phyloP scores from a whole-genome alignment of 1,284 basidiomycete genomes.

The Fereydounia khargensis region DNA sequence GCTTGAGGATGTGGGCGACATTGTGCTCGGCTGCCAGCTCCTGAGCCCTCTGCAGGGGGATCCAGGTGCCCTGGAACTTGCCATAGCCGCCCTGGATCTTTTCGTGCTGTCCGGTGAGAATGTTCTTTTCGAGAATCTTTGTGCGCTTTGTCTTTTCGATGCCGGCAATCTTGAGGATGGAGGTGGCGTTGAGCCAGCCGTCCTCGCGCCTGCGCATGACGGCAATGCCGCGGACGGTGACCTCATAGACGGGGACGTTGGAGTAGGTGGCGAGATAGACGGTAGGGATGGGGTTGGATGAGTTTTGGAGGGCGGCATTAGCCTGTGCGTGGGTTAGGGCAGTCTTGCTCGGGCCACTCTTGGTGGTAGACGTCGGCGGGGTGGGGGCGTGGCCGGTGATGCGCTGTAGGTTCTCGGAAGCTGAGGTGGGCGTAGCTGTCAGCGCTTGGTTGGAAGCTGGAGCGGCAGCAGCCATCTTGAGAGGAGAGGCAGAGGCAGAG shows the following conservation, averaged over 20 bases:
- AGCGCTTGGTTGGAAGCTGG: too few relatives aligned
- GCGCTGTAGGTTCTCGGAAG: conserved; percentile 25
- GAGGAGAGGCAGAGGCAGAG: too few relatives aligned
- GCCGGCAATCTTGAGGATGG: conserved; percentile 97
- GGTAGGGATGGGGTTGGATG: conserved; percentile 31
- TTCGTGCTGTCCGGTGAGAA: conserved; percentile 91
- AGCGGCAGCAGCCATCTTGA: too few relatives aligned
- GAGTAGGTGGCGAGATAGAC: conserved; percentile 59
- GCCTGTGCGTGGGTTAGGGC: conserved; percentile 31
- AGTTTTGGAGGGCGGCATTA: conserved; percentile 31
- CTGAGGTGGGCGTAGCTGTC: too few relatives aligned
- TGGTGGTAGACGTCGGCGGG: background rate
- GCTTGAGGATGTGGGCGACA: conserved; percentile 53
- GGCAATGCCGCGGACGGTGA: conserved; percentile 83
- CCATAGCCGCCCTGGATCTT: conserved; percentile 99
- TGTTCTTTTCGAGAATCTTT: conserved; percentile 97
- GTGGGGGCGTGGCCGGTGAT: conserved; percentile 21
- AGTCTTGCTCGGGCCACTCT: background rate
- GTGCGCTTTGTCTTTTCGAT: conserved; percentile 94
- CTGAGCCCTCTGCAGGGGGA: conserved; percentile 51
- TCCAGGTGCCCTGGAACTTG: conserved; percentile 98
- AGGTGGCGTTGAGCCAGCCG: conserved; percentile 90
- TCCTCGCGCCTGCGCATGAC: conserved; percentile 95
- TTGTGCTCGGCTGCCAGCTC: conserved; percentile 52
- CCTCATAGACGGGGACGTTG: conserved; percentile 60